Evolutionary conservation across 768 basidiomycete genomes (phyloP), one percentile per base, ranked within the genome.

Genomic region (Lanmaoa pseudosensibilis): DNA sequence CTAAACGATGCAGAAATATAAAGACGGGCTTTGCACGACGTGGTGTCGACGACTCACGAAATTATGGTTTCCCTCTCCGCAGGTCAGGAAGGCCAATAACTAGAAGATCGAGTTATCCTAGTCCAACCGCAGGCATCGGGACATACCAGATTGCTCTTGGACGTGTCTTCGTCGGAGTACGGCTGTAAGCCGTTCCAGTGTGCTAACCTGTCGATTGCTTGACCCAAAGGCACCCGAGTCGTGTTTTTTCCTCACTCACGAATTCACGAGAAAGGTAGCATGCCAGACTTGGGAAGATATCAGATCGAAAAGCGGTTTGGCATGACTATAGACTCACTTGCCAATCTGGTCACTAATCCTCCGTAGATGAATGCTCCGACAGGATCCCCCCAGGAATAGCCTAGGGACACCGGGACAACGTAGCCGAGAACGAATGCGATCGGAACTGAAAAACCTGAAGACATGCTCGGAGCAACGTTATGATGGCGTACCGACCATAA

Each of bases 51-150:
- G 2, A 58, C 57, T 38, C 49, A 59, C 57, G 30, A 59, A 59
- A 32, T 59, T 59, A 11, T 58, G 57, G 56, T 59, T 51, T 52
- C 57, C 57, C 10, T 59, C 56, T 32, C 57, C 57, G 19, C 57
- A 33, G 9, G 57, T 58, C 27, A 59, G 23, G 44, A 58, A 41
- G 34, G 57, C 57, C 56, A 58, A 41, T n/a, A 58, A 37, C 57
- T 59, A 23, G 18, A 37, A 30, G 38, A 36, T 46, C n/a, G 12
- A 10, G n/a, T 58, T 25, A 58, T 46, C 12, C 16, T 10, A 10
- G 13, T 30, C 33, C 32, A 5, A 51, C 27, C 43, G n/a, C 4
- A 33, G 27, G 37, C 1, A 41, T 30, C 3, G 33, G 25, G 7
- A 2, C 56, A 9, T 59, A 52, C 58, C 56, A 52, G 21, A 30